These are phyloP conservation scores for Cardiospermum halicacabum DNA, from an alignment of 345 rosid genomes.

Conservation along the genomic window DNA sequence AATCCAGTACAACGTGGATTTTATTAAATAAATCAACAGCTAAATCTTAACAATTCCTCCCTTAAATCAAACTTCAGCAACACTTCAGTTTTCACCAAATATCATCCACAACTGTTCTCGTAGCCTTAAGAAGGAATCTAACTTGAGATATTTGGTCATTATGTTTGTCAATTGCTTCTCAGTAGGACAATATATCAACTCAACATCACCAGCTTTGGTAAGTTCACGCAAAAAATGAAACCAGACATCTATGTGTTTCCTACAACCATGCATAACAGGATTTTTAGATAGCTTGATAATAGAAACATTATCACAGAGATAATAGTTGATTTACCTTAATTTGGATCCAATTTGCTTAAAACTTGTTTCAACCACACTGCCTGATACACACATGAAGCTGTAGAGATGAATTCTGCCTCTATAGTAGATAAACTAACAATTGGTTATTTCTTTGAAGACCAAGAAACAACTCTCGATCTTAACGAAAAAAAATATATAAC, in stretches of 20 bases:
- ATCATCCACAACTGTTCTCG: neutral
- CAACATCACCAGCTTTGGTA: neutral
- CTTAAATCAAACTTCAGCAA: neutral
- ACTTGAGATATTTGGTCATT: neutral
- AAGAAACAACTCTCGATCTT: neutral
- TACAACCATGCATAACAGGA: constrained; percentile 8
- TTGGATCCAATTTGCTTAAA: neutral
- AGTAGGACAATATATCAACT: constrained; percentile 1
- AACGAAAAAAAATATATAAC: neutral
- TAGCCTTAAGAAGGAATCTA: neutral
- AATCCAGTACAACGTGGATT: no score
- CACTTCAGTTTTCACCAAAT: neutral
- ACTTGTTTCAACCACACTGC: neutral
- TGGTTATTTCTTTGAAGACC: neutral
- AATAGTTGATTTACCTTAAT: neutral
- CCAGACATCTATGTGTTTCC: neutral
- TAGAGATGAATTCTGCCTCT: no score
- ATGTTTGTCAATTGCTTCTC: neutral
- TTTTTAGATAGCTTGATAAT: constrained; percentile 7
- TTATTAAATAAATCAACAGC: no score
- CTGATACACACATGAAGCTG: neutral
- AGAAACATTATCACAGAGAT: constrained; percentile 5
- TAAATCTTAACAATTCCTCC: constrained; percentile 9
- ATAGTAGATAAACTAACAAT: neutral
- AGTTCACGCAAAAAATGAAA: constrained; percentile 1